Evolutionary conservation across 164 flowering plant genomes (phyloP), one percentile per base, ranked within the genome.

Genomic region (Aristolochia contorta): DNA sequence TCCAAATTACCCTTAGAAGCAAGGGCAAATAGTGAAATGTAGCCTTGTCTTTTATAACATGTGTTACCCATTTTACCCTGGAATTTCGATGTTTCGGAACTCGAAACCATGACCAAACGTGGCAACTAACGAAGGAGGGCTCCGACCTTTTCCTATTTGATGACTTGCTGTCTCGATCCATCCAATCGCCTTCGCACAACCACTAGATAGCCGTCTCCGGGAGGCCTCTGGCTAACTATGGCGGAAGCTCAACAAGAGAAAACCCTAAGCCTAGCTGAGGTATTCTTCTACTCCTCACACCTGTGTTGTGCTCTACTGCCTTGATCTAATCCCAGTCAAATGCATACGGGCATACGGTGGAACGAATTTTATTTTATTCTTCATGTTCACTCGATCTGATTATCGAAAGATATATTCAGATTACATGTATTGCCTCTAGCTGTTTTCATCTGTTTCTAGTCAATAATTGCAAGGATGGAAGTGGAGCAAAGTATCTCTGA

Each of bases 241-340:
- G 72, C 69, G 21, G 69, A 65, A 49, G 61, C 51, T 55, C 56
- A 69, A 33, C 49, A 23, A 18, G 61, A 47, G 50, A 61, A 69
- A 57, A 61, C 61, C 62, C 72, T 52, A 69, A 65, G 65, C 63
- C 69, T 69, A 51, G 58, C 69, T 50, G 54, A 69, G 72, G 72
- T 65, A 65, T 19, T 27, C 2, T 14, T 47, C 64, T 16, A 18
- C 16, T 50, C 45, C 47, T 23, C 23, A 20, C 55, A 12, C 24
- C 25, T n/a, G 55, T 4, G 18, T 16, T n/a, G 55, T 4, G 18
- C 22, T 21, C 12, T 21, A 5, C 13, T 6, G 24, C 27, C 24
- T 21, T 21, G 12, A 12, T 52, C 14, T 52, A 22, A 12, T 24
- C 55, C 16, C 4, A 20, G 15, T n/a, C 24, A 8, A 13, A 20